A percentile compares a stretch with the other conserved stretches of the same genome.
These are phyloP conservation scores for Penicillium salamii DNA, from an alignment of 495 filamentous ascomycete genomes.

Conservation along the genomic window DNA sequence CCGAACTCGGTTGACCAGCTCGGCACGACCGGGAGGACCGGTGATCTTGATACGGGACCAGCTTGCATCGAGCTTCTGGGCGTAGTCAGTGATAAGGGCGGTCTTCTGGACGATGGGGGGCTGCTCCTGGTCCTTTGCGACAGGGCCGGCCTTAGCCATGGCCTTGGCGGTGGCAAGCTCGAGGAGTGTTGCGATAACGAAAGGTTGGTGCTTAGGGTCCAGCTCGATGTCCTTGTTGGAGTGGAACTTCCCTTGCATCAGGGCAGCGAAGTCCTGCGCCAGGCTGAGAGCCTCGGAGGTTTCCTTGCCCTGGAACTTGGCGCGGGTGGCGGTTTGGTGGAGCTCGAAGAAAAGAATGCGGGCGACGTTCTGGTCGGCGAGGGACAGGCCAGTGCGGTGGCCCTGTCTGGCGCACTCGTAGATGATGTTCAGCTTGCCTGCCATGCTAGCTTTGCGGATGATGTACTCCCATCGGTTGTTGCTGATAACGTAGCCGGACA, in stretches of 20 bases:
- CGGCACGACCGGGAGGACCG: not conserved
- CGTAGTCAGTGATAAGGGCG: constrained; percentile 34
- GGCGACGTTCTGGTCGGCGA: constrained; percentile 41
- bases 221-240: constrained; percentile 7
- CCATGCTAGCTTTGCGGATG: constrained; percentile 34
- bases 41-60: constrained; percentile 22
- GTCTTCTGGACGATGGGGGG: too few species aligned
- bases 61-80: constrained; percentile 30
- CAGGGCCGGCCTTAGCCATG: constrained; percentile 16
- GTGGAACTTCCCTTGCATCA: constrained; percentile 51
- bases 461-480: constrained; percentile 33
- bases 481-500: constrained; percentile 36
- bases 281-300: constrained; percentile 36
- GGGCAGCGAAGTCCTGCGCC: constrained; percentile 45
- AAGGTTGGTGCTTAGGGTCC: constrained; percentile 37
- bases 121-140: constrained; percentile 27
- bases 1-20: constrained; percentile 20
- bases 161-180: constrained; percentile 44
- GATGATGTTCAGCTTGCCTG: constrained; percentile 43
- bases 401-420: constrained; percentile 51
- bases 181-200: constrained; percentile 42
- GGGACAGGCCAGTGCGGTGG: constrained; percentile 47
- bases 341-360: constrained; percentile 48
- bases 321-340: constrained; percentile 44
- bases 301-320: constrained; percentile 38